phyloP scores from a whole-genome alignment of 495 filamentous ascomycete genomes.

The Neurospora sp. region DNA sequence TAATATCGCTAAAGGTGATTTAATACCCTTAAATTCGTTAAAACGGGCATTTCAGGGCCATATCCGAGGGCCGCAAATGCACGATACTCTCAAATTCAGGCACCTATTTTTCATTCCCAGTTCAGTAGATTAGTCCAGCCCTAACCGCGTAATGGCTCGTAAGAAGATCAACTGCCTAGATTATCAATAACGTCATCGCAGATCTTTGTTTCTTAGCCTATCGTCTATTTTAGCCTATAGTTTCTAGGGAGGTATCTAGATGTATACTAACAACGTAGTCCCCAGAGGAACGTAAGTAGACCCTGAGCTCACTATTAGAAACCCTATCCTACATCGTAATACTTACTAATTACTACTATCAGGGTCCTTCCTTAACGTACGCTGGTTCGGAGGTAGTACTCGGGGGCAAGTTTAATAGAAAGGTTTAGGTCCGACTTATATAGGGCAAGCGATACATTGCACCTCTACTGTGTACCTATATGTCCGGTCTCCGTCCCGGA shows the following conservation, averaged over 20 bases:
- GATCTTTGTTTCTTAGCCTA: neutral
- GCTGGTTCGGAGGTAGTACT: too few species aligned
- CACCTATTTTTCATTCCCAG: neutral
- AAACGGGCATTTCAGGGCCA: neutral
- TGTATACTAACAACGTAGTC: neutral
- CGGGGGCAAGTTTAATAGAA: too few species aligned
- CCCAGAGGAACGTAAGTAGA: neutral
- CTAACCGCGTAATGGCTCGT: neutral
- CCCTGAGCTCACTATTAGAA: too few species aligned
- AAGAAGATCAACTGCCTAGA: neutral
- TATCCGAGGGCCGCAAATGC: neutral
- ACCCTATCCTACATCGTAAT: too few species aligned
- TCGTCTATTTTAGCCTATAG: neutral
- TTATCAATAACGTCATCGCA: neutral
- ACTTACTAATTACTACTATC: too few species aligned
- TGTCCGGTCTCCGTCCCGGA: too few species aligned
- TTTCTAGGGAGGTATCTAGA: neutral
- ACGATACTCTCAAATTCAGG: neutral
- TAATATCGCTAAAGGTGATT: neutral
- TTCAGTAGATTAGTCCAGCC: neutral
- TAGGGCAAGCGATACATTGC: too few species aligned
- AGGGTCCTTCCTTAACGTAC: too few species aligned
- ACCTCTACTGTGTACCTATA: too few species aligned
- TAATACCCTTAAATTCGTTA: neutral
- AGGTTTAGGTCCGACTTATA: too few species aligned